phyloP scores from a whole-genome alignment of 306 rosid species.

The Erythrophleum fordii region DNA sequence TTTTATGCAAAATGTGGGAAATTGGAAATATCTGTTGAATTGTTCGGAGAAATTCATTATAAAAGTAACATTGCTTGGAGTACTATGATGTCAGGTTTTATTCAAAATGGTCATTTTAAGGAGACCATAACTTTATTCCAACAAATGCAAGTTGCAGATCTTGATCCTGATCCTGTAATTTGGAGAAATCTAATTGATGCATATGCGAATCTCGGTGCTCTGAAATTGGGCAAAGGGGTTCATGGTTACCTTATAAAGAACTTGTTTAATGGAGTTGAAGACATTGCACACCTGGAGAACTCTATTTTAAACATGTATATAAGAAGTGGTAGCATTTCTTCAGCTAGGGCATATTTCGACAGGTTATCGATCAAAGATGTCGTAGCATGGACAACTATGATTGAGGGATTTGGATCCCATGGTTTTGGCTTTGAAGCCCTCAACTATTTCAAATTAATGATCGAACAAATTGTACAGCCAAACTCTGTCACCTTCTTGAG shows the following conservation, averaged over 20 bases:
- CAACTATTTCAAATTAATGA: conserved; percentile 47
- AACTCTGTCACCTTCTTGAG: conserved; percentile 62
- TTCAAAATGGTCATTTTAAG: conserved; percentile 53
- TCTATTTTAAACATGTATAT: conserved; percentile 64
- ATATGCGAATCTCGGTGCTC: conserved; percentile 59
- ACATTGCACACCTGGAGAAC: conserved; percentile 43
- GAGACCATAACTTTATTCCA: conserved; percentile 50
- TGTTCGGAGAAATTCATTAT: conserved; percentile 44
- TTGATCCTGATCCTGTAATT: conserved; percentile 42
- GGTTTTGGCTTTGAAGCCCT: conserved; percentile 56
- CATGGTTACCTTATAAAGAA: conserved; percentile 53
- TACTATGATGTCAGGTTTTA: conserved; percentile 63
- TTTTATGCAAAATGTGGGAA: conserved; percentile 56
- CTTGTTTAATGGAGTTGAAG: conserved; percentile 15
- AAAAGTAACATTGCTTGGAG: conserved; percentile 51
- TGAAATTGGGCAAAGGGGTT: conserved; percentile 54
- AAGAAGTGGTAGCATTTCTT: conserved; percentile 55
- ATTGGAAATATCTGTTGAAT: conserved; percentile 42
- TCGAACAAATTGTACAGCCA: conserved; percentile 47
- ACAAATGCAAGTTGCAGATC: conserved; percentile 51
- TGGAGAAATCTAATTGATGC: conserved; percentile 60
- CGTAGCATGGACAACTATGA: conserved; percentile 67
- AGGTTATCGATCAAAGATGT: conserved; percentile 51
- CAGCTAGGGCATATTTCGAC: conserved; percentile 46
- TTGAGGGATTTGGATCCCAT: conserved; percentile 63